These are phyloP conservation scores for Lipomyces japonicus DNA, from an alignment of 805 yeast species.

Conservation along the genomic window DNA sequence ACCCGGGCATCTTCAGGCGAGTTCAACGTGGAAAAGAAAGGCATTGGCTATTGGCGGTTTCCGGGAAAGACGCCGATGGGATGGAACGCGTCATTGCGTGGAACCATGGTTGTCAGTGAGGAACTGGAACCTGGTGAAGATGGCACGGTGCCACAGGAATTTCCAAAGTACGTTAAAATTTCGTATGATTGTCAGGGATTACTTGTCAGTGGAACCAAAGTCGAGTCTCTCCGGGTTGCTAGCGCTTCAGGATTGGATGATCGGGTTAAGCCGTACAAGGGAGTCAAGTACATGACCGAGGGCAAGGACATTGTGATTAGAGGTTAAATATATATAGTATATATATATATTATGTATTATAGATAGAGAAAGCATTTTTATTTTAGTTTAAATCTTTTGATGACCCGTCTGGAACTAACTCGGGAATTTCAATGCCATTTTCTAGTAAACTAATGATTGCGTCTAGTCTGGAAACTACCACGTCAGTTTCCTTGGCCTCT, in stretches of 20 bases:
- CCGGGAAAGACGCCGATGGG: slow-evolving; percentile 59
- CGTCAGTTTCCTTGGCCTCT: slow-evolving; percentile 35
- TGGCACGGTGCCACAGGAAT: slow-evolving; percentile 26
- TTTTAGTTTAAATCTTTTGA: slow-evolving; percentile 11
- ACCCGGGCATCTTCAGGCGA: slow-evolving; percentile 75
- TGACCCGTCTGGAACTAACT: slow-evolving; percentile 9
- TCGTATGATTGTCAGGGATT: slow-evolving; percentile 61
- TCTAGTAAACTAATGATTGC: slow-evolving; percentile 21
- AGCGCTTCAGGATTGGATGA: slow-evolving; percentile 57
- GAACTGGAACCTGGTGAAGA: slow-evolving; percentile 29
- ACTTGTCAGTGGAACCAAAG: slow-evolving; percentile 70
- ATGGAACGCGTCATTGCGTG: slow-evolving; percentile 63
- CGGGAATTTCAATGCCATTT: slow-evolving; percentile 23
- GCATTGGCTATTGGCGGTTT: slow-evolving; percentile 65
- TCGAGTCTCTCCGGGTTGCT: slow-evolving; percentile 58
- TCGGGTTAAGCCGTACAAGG: slow-evolving; percentile 75
- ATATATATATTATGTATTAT: slow-evolving; percentile 1
- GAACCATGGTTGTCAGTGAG: slow-evolving; percentile 43
- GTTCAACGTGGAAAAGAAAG: slow-evolving; percentile 51
- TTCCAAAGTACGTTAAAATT: slow-evolving; percentile 49
- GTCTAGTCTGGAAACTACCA: slow-evolving; percentile 21
- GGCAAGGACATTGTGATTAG: slow-evolving; percentile 58
- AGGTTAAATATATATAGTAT: slow-evolving; percentile 20
- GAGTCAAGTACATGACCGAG: slow-evolving; percentile 74
- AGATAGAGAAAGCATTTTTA: not conserved